Evolutionary conservation across 495 filamentous ascomycete species (phyloP).

Genomic region (Friedmanniomyces simplex): DNA sequence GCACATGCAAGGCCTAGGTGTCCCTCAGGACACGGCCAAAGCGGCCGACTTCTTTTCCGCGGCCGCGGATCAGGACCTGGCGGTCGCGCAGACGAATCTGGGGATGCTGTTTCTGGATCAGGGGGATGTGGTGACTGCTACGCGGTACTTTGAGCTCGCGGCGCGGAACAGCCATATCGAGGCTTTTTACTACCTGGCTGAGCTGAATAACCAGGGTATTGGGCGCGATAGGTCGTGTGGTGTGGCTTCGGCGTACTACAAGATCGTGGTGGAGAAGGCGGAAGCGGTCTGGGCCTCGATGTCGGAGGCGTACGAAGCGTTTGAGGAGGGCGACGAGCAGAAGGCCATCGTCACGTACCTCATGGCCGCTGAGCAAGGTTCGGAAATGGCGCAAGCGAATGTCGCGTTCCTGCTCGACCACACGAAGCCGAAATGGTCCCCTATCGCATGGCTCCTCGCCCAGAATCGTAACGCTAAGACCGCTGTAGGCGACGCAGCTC

Average conservation of each 20-base stretch:
- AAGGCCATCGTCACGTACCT: slow-evolving; percentile 74
- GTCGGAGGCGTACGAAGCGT: slow-evolving; percentile 74
- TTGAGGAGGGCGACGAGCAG: slow-evolving; percentile 75
- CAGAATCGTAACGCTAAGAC: slow-evolving; percentile 17
- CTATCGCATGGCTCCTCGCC: slow-evolving; percentile 36
- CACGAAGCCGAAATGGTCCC: slow-evolving; percentile 45
- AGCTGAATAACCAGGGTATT: slow-evolving; percentile 72
- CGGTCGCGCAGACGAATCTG: slow-evolving; percentile 71
- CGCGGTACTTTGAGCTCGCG: slow-evolving; percentile 85
- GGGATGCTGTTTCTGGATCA: slow-evolving; percentile 87
- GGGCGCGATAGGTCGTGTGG: slow-evolving; percentile 71
- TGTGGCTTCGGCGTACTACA: slow-evolving; percentile 81
- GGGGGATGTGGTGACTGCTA: slow-evolving; percentile 64
- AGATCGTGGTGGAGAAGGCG: slow-evolving; percentile 83
- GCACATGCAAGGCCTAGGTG: slow-evolving; percentile 75
- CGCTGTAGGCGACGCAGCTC: slow-evolving; percentile 44
- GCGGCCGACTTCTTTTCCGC: slow-evolving; percentile 74
- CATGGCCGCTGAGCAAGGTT: slow-evolving; percentile 93
- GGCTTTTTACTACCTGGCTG: slow-evolving; percentile 89
- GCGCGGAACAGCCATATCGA: slow-evolving; percentile 81
- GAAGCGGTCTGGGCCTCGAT: slow-evolving; percentile 79
- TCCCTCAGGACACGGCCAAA: slow-evolving; percentile 58
- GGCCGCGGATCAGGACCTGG: slow-evolving; percentile 74
- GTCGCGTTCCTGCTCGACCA: slow-evolving; percentile 87
- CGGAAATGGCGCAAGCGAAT: slow-evolving; percentile 86